A percentile compares a stretch with the other conserved stretches of the same genome.
These are phyloP conservation scores for Chlamydomonas incerta DNA, from an alignment of 139 green algal genomes.

Conservation along the genomic window DNA sequence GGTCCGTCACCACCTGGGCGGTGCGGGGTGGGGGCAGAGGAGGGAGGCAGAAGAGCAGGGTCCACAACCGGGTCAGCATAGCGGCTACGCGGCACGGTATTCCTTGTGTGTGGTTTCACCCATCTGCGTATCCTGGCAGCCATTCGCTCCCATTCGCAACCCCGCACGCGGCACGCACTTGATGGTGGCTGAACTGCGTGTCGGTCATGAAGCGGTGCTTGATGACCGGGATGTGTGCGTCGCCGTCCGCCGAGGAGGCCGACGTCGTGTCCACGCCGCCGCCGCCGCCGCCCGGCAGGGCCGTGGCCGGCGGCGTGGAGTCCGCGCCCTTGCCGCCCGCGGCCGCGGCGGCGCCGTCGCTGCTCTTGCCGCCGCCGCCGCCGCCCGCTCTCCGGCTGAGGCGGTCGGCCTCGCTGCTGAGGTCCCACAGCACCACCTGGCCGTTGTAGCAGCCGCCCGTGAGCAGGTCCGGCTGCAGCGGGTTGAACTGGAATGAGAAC, in stretches of 20 bases:
- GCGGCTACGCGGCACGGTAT: no score
- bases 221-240: conserved; percentile 49
- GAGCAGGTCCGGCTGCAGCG: conserved; percentile 76
- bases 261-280: not conserved
- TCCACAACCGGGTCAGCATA: no score
- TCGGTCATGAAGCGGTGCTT: conserved; percentile 59
- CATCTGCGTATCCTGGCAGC: no score
- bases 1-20: conserved; percentile 72
- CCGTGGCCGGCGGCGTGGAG: conserved; percentile 43
- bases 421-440: conserved; percentile 61
- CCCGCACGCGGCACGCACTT: no score
- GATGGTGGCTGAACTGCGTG: conserved; percentile 65
- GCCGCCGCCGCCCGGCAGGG: not conserved
- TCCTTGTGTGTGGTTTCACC: no score
- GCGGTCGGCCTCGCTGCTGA: conserved; percentile 36
- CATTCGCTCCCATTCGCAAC: no score
- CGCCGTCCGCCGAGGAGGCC: not conserved
- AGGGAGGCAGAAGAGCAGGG: not conserved
- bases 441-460: conserved; percentile 83
- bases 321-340: not conserved
- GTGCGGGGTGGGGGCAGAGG: not conserved
- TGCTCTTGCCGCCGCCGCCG: not conserved
- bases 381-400: conserved; percentile 1
- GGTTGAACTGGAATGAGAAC: conserved; percentile 85
- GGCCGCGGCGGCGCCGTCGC: not conserved